Percentiles rank a stretch among this genome's conserved stretches.
Evolutionary conservation across 2,329 filamentous ascomycete genomes (phyloP).

Genomic region (Pseudopyrenochaeta lycopersici): DNA sequence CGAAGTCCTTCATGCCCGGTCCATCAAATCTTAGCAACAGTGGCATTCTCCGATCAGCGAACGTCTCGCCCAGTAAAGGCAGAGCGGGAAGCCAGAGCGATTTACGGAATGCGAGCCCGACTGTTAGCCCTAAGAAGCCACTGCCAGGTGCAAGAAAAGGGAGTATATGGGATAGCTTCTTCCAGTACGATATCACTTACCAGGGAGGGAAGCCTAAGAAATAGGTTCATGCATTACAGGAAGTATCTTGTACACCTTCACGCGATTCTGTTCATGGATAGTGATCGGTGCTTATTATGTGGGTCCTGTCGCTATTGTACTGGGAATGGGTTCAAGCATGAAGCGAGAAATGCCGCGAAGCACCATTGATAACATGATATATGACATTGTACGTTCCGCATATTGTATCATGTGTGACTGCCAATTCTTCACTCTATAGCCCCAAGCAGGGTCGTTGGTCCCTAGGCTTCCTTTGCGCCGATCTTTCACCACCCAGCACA

Average conservation of each 20-base stretch:
- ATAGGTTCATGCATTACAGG: conserved; percentile 5
- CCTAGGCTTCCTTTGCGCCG: too few relatives aligned
- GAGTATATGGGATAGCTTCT: conserved; percentile 51
- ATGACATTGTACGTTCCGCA: too few relatives aligned
- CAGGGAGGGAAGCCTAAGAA: conserved; percentile 48
- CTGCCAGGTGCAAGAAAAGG: conserved; percentile 30
- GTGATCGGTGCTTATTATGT: neutral
- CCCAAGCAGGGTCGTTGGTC: too few relatives aligned
- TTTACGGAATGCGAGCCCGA: conserved; percentile 20
- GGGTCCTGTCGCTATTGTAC: neutral
- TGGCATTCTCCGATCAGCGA: conserved; percentile 16
- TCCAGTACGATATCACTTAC: conserved; percentile 51
- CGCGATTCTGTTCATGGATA: neutral
- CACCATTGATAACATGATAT: too few relatives aligned
- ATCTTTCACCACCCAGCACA: too few relatives aligned
- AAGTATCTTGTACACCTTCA: too few relatives aligned
- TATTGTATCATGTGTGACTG: too few relatives aligned
- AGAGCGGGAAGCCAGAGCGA: conserved; percentile 29
- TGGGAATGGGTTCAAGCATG: too few relatives aligned
- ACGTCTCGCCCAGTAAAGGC: conserved; percentile 22
- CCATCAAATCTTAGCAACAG: conserved; percentile 17
- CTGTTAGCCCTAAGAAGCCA: conserved; percentile 29
- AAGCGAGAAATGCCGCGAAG: too few relatives aligned
- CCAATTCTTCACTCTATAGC: too few relatives aligned
- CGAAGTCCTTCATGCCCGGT: conserved; percentile 20